Evolutionary conservation across 176 grass and related monocot species (phyloP).

Genomic region (Elymus sibiricus): DNA sequence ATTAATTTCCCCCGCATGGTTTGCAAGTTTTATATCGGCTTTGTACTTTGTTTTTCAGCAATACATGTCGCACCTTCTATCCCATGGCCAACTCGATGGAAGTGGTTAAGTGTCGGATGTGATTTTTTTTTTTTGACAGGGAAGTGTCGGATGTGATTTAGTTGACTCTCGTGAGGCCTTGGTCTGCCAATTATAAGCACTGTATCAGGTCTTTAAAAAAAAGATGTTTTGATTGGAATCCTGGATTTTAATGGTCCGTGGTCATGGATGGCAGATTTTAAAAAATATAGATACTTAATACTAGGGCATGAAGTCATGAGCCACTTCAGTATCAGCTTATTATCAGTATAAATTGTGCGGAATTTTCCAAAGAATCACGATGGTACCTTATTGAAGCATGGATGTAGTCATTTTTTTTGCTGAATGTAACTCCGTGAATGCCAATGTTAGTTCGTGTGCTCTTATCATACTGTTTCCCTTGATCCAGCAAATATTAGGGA

Average conservation of each 20-base stretch:
- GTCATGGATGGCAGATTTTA: neutral
- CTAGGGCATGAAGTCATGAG: neutral
- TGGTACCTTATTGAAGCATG: neutral
- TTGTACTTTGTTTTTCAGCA: slow-evolving; percentile 47
- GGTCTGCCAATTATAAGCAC: neutral
- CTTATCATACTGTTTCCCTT: neutral
- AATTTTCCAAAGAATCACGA: neutral
- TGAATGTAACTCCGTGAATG: slow-evolving; percentile 14
- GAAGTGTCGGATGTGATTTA: neutral
- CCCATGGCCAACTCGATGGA: slow-evolving; percentile 69
- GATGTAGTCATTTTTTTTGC: neutral
- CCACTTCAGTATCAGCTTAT: neutral
- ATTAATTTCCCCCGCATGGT: neutral
- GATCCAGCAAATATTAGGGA: neutral
- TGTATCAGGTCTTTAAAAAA: slow-evolving; percentile 1
- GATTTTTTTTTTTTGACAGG: no score
- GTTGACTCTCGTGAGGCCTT: neutral
- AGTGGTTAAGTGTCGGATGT: slow-evolving; percentile 38
- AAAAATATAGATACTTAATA: neutral
- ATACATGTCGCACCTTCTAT: slow-evolving; percentile 90
- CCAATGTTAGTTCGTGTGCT: neutral
- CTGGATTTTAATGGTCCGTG: neutral
- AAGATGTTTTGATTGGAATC: neutral
- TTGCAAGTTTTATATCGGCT: neutral
- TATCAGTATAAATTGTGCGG: neutral